Base-by-base conservation (phyloP, 805 yeast genomes). In the Tetrapisispora iriomotensis region DNA sequence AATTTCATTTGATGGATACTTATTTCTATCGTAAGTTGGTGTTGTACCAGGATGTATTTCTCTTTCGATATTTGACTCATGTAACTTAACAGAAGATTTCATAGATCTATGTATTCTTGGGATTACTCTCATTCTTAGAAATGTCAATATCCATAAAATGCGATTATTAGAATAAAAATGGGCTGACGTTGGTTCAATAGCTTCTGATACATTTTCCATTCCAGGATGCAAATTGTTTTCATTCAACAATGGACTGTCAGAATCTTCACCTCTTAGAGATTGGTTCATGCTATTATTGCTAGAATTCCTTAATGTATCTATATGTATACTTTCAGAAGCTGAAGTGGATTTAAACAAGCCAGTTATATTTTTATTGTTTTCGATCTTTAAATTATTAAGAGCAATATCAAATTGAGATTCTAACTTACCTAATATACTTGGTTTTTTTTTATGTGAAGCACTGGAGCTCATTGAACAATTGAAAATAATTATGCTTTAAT, bases 1-100 rank as follows among this genome's bases (percentile, higher is more conserved):
- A 12, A 92, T 74, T 6, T 92, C 84, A 58, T 92, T 92, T 10
- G 85, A 64, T 1, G 92, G 66, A 40, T 64, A 66, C 35, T 50
- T 57, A 35, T 58, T 54, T 35, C 51, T 54, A 34, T 57, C 64
- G 34, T 57, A 56, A 14, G 57, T 43, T 6, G 61, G 62, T 2
- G 71, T 66, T 24, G 67, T 61, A 18, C 63, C 64, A 3, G 72
- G 71, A 45, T 65, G 65, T 3, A 69, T 61, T 33, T 64, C 65
- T 49, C 73, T 58, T 44, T 67, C 71, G 1, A 48, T 42, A 42
- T 58, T 54, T 25, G 54, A 18, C 18, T 38, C 40, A 12, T 44
- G 44, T 25, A 51, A 27, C 24, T 49, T 43, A 13, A 51, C 44
- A n/a, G 45, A 40, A 10, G 42, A 39, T 15, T 29, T 34, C 25